These are phyloP conservation scores for Earliella scabrosa DNA, from an alignment of 1,284 basidiomycete species.

Conservation along the genomic window DNA sequence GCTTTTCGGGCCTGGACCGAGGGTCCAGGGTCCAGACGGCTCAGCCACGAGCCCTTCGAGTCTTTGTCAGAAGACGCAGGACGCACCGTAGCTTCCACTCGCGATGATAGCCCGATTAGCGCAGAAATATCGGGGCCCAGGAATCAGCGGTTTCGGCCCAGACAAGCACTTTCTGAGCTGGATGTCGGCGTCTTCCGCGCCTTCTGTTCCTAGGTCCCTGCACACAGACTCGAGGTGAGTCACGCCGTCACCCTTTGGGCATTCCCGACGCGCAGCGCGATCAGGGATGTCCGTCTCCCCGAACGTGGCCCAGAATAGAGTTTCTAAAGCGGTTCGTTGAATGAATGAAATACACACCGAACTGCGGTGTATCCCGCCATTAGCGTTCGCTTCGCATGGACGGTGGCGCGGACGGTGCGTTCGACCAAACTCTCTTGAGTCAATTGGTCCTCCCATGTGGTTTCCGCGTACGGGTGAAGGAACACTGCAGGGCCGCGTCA, in stretches of 20 bases:
- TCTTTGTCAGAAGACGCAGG: not conserved
- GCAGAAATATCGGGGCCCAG: conserved; percentile 69
- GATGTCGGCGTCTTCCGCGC: conserved; percentile 67
- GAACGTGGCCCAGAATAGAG: not conserved
- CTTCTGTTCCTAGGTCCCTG: conserved; percentile 71
- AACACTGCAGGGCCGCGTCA: conserved; percentile 48
- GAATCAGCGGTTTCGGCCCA: conserved; percentile 51
- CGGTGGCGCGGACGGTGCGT: conserved; percentile 52
- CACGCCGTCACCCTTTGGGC: not conserved
- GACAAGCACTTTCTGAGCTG: conserved; percentile 61
- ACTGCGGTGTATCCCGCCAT: conserved; percentile 71
- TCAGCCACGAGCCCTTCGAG: not conserved
- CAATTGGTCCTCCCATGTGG: conserved; percentile 66
- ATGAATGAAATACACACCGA: conserved; percentile 42
- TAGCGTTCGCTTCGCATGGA: conserved; percentile 62
- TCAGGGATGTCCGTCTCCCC: too few species aligned
- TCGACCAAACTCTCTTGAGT: conserved; percentile 52
- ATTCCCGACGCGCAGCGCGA: not conserved
- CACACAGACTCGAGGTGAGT: not conserved
- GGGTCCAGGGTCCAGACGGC: not conserved
- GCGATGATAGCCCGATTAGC: conserved; percentile 64
- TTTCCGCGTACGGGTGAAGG: conserved; percentile 63
- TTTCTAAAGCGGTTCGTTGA: not conserved
- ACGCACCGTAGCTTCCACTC: conserved; percentile 64
- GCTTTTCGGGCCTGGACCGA: conserved; percentile 52